These are phyloP conservation scores for Fusarium pseudonygamai DNA, from an alignment of 2,329 filamentous ascomycete species.

Conservation along the genomic window DNA sequence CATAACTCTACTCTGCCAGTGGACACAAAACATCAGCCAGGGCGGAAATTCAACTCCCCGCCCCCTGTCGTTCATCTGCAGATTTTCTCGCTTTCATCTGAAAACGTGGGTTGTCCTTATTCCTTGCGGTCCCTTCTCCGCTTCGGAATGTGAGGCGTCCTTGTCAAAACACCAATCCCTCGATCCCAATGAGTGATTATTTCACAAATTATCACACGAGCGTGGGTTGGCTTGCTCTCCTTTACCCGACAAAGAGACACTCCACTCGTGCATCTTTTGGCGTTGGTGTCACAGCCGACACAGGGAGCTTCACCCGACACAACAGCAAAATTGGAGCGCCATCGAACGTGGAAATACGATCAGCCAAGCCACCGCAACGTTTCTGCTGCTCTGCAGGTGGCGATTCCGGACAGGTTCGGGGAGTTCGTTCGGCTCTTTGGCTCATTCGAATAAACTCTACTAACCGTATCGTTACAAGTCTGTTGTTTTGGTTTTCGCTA, in stretches of 20 bases:
- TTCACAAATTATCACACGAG: background rate
- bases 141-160: conserved; percentile 3
- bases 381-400: conserved; percentile 3
- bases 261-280: conserved; percentile 15
- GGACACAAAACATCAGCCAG: background rate
- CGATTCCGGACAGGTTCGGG: conserved; percentile 26
- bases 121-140: conserved; percentile 15
- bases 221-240: conserved; percentile 8
- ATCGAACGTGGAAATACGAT: conserved; percentile 19
- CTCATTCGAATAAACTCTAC: conserved; percentile 4
- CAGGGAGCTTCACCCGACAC: background rate
- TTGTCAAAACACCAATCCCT: conserved; percentile 3
- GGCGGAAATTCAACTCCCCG: conserved; percentile 30
- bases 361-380: background rate
- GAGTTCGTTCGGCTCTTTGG: conserved; percentile 22
- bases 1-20: background rate
- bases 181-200: conserved; percentile 29
- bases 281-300: conserved; percentile 4
- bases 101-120: conserved; percentile 25
- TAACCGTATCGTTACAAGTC: conserved; percentile 22
- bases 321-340: conserved; percentile 13
- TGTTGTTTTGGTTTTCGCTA: conserved; percentile 2
- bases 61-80: conserved; percentile 29
- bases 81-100: conserved; percentile 13
- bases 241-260: conserved; percentile 7